Percentiles rank a stretch among this genome's conserved stretches.
phyloP scores from a whole-genome alignment of 768 basidiomycete genomes.

The Neoboletus subvelutipes region DNA sequence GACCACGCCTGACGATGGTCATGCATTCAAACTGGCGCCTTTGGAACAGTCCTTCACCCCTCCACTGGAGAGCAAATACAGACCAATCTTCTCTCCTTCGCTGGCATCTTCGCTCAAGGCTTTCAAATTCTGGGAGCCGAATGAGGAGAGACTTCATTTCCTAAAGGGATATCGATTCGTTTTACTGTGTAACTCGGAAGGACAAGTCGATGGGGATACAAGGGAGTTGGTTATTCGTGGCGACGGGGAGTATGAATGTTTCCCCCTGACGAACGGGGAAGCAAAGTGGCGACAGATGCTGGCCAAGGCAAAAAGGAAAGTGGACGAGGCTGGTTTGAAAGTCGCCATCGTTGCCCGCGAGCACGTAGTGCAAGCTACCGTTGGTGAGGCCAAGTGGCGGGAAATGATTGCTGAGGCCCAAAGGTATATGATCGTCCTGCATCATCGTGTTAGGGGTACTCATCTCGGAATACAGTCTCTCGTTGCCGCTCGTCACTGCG shows the following conservation, averaged over 20 bases:
- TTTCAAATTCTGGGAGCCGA: slow-evolving; percentile 63
- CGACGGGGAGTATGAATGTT: slow-evolving; percentile 60
- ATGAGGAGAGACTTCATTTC: slow-evolving; percentile 58
- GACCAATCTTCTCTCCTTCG: slow-evolving; percentile 54
- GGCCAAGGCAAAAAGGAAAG: slow-evolving; percentile 50
- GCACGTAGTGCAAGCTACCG: slow-evolving; percentile 44
- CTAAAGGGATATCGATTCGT: slow-evolving; percentile 56
- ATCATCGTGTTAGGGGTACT: not conserved
- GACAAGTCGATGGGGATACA: slow-evolving; percentile 48
- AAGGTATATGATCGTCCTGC: slow-evolving; percentile 38
- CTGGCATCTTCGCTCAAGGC: slow-evolving; percentile 49
- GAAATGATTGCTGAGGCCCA: slow-evolving; percentile 50
- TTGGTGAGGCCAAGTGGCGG: slow-evolving; percentile 57
- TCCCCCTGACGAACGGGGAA: slow-evolving; percentile 50
- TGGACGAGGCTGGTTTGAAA: slow-evolving; percentile 40
- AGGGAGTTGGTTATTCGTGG: slow-evolving; percentile 56
- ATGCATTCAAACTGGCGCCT: slow-evolving; percentile 34
- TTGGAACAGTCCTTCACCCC: slow-evolving; percentile 53
- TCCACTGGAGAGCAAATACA: slow-evolving; percentile 54
- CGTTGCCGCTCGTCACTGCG: slow-evolving; percentile 43
- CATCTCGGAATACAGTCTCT: slow-evolving; percentile 32
- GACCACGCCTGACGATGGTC: slow-evolving; percentile 31
- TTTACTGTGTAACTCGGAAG: slow-evolving; percentile 54
- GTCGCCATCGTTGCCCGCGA: slow-evolving; percentile 55
- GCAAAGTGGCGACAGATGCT: slow-evolving; percentile 53